Percentiles rank a stretch among this genome's conserved stretches.
phyloP scores from a whole-genome alignment of 2,329 filamentous ascomycete species.

The Colletotrichum horii region DNA sequence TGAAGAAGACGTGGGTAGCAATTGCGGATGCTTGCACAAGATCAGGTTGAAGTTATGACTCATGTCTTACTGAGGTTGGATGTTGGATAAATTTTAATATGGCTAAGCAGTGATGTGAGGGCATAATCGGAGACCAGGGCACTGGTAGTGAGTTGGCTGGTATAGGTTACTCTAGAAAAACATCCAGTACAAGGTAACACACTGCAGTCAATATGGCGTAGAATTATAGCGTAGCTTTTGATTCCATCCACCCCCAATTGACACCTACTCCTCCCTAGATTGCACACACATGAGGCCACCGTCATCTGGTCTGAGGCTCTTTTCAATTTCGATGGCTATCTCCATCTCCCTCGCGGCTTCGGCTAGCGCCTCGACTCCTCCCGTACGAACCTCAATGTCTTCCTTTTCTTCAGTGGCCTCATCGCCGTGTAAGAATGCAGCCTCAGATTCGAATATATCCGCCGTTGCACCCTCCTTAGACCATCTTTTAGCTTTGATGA shows the following conservation, averaged over 20 bases:
- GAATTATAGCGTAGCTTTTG: no score
- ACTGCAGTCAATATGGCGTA: no score
- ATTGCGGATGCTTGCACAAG: not conserved
- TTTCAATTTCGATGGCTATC: not conserved
- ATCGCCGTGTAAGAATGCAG: not conserved
- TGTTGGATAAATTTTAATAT: no score
- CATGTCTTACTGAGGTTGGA: no score
- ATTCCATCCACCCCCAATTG: no score
- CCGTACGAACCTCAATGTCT: not conserved
- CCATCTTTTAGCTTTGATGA: not conserved
- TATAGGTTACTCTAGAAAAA: no score
- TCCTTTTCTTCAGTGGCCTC: not conserved
- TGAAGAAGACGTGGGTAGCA: not conserved
- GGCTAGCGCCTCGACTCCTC: not conserved
- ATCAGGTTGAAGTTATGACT: not conserved
- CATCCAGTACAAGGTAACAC: no score
- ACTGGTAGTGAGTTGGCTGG: no score
- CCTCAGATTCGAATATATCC: not conserved
- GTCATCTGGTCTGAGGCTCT: accelerated
- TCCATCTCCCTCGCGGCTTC: not conserved
- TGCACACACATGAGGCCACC: not conserved
- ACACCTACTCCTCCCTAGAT: not conserved
- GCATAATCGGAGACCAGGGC: no score
- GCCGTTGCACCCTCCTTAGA: not conserved
- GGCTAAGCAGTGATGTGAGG: no score